Conservation (phyloP, 306 rosid species). For the Datisca glomerata region DNA sequence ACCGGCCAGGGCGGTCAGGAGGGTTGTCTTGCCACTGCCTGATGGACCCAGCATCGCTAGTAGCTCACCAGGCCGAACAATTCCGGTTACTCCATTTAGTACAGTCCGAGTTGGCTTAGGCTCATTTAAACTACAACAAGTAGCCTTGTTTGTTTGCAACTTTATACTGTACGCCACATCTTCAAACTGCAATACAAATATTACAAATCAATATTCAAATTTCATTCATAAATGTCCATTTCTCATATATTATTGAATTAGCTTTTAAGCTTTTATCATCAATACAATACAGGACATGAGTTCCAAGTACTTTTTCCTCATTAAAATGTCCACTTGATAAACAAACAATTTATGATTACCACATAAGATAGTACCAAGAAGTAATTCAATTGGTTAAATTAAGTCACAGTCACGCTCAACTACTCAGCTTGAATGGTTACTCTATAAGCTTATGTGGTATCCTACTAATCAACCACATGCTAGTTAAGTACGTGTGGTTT, state of each 20-base stretch:
- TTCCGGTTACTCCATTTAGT: constrained; percentile 48
- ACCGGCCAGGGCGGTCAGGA: constrained; percentile 55
- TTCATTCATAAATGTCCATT: not conserved
- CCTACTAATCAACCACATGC: not conserved
- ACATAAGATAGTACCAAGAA: no score
- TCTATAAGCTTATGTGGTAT: not conserved
- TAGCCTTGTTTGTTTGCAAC: constrained; percentile 14
- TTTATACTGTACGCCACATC: constrained; percentile 48
- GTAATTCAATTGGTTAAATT: no score
- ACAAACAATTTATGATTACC: no score
- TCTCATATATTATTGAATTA: no score
- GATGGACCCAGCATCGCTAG: constrained; percentile 89
- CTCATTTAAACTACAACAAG: constrained; percentile 19
- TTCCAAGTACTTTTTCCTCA: no score
- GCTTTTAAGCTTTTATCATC: no score
- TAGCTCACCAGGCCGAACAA: constrained; percentile 61
- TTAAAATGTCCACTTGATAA: no score
- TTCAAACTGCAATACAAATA: constrained; percentile 43
- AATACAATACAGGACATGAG: no score
- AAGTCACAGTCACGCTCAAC: no score
- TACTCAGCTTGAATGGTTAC: no score
- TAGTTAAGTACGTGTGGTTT: not conserved
- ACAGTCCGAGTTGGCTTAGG: constrained; percentile 30
- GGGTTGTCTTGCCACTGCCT: constrained; percentile 86
- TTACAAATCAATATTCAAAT: not conserved